Evolutionary conservation across 2,329 filamentous ascomycete genomes (phyloP).

Genomic region (Emmonsia crescens): DNA sequence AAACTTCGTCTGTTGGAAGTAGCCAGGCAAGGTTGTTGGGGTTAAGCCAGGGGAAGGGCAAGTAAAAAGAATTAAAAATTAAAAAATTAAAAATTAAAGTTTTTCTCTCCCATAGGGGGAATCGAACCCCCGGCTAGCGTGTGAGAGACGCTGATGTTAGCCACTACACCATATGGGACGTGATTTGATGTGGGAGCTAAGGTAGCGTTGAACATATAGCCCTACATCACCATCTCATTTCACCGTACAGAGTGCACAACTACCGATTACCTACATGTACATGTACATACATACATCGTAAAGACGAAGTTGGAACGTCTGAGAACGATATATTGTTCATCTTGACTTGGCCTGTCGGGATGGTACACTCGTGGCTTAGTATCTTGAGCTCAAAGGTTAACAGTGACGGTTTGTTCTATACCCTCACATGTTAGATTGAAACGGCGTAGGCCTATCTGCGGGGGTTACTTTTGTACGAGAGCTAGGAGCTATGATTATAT

Average conservation of each 20-base stretch:
- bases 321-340: no score
- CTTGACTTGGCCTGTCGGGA: no score
- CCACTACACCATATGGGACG: conserved; percentile 13
- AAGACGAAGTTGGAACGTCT: no score
- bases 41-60: not conserved
- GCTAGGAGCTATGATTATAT: not conserved
- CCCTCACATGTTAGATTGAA: no score
- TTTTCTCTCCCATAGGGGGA: conserved; percentile 10
- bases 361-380: no score
- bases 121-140: conserved; percentile 12
- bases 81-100: conserved; percentile 1
- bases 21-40: no score
- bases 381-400: no score
- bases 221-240: not conserved
- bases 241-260: no score
- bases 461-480: not conserved
- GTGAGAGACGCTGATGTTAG: conserved; percentile 13
- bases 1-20: no score
- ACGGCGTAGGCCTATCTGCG: not conserved
- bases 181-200: not conserved
- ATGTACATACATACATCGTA: no score
- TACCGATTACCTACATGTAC: no score
- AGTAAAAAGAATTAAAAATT: not conserved
- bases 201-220: not conserved
- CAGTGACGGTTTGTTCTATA: no score